Conservation (phyloP, 768 basidiomycete genomes). For the Boletus edulis region DNA sequence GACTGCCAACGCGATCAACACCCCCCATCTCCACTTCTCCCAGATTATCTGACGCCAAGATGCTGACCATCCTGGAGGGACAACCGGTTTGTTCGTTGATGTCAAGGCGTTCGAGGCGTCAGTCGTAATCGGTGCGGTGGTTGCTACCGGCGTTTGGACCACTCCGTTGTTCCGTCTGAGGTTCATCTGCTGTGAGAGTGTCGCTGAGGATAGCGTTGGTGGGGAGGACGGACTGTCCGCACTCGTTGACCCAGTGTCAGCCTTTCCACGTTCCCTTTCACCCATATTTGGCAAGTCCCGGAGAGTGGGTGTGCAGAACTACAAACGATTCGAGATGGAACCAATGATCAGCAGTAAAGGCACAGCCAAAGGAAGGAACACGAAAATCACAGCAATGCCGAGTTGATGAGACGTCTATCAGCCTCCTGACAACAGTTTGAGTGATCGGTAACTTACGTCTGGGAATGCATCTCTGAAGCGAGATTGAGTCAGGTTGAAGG, state of each 20-base stretch:
- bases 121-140: conserved; percentile 1
- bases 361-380: conserved; percentile 16
- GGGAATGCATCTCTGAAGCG: conserved; percentile 88
- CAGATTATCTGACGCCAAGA: conserved; percentile 66
- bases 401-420: conserved; percentile 22
- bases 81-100: conserved; percentile 28
- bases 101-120: conserved; percentile 23
- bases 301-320: conserved; percentile 70
- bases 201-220: conserved; percentile 18
- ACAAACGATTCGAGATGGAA: conserved; percentile 11
- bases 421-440: conserved; percentile 17
- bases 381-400: conserved; percentile 17
- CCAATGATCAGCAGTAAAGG: conserved; percentile 16
- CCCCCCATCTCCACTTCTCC: conserved; percentile 86
- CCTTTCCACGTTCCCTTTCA: conserved; percentile 63
- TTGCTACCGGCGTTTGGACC: conserved; percentile 19
- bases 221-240: conserved; percentile 13
- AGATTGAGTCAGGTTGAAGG: conserved; percentile 77
- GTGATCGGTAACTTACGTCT: conserved; percentile 56
- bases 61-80: conserved; percentile 51
- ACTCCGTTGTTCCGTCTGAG: conserved; percentile 19
- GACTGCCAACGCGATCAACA: conserved; percentile 73
- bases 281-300: conserved; percentile 94
- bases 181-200: conserved; percentile 19
- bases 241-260: conserved; percentile 30